Evolutionary conservation across 2,329 filamentous ascomycete genomes (phyloP).

Genomic region (Spiromastix sp.): DNA sequence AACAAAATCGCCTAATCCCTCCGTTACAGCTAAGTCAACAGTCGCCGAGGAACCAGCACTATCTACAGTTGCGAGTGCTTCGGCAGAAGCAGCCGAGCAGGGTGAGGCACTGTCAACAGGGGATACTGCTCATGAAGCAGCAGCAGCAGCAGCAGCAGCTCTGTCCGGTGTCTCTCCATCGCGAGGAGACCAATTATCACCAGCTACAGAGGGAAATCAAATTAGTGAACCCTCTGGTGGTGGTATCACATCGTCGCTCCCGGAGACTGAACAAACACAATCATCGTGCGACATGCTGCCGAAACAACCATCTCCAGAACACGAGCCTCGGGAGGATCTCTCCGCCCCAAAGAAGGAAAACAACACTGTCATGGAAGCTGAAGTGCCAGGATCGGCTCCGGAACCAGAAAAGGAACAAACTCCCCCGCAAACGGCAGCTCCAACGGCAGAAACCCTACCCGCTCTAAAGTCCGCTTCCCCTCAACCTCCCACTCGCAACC

Average conservation of each 20-base stretch:
- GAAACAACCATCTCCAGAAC: conserved; percentile 6
- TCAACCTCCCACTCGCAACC: not conserved
- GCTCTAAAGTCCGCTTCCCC: conserved; percentile 3
- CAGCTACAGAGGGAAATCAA: no score
- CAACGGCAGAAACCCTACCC: conserved; percentile 1
- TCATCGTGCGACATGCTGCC: no score
- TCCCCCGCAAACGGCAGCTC: not conserved
- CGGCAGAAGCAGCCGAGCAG: not conserved
- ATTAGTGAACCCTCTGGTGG: no score
- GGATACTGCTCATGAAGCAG: not conserved
- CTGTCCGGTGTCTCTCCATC: no score
- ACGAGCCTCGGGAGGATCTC: conserved; percentile 2
- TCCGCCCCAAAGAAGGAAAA: conserved; percentile 4
- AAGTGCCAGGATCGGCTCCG: conserved; percentile 5
- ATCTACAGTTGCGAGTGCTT: not conserved
- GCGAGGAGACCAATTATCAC: no score
- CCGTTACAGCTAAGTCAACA: conserved; percentile 21
- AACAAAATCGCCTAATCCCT: conserved; percentile 33
- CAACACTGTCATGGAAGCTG: not conserved
- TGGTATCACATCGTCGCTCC: no score
- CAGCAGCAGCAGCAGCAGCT: not conserved
- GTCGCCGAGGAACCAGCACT: conserved; percentile 13
- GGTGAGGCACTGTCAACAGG: not conserved
- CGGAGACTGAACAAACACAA: no score
- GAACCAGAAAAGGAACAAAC: not conserved